Evolutionary conservation across 2,329 filamentous ascomycete species (phyloP).

Genomic region (Tolypocladium nubicola): DNA sequence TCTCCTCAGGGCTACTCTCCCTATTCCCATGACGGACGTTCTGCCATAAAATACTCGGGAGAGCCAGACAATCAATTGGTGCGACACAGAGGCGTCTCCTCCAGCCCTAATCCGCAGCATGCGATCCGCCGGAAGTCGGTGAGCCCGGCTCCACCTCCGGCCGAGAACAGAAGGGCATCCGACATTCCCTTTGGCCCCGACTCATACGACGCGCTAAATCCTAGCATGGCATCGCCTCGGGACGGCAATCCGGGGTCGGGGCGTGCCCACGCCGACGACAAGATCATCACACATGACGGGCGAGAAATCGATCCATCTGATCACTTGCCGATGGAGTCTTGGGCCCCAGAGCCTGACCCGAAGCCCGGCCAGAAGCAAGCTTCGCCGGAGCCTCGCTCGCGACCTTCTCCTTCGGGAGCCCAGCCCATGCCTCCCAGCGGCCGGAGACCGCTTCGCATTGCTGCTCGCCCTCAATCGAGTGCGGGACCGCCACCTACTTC

Average conservation of each 20-base stretch:
- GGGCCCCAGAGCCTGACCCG: constrained; percentile 66
- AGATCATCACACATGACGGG: constrained; percentile 67
- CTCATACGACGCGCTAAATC: constrained; percentile 64
- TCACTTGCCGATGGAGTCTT: constrained; percentile 65
- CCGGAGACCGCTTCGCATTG: constrained; percentile 40
- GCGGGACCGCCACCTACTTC: constrained; percentile 18
- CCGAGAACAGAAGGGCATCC: constrained; percentile 41
- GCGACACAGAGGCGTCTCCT: constrained; percentile 22
- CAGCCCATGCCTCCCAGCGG: constrained; percentile 40
- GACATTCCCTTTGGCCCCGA: constrained; percentile 65
- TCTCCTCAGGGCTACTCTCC: constrained; percentile 22
- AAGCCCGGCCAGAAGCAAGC: constrained; percentile 16
- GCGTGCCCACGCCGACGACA: constrained; percentile 46
- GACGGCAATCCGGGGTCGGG: constrained; percentile 17
- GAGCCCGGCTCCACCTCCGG: constrained; percentile 52
- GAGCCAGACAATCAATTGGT: constrained; percentile 15
- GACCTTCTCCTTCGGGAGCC: constrained; percentile 40
- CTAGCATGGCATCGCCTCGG: constrained; percentile 31
- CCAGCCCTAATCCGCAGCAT: constrained; percentile 34
- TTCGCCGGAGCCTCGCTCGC: constrained; percentile 21
- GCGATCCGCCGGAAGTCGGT: constrained; percentile 62
- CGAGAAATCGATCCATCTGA: constrained; percentile 72
- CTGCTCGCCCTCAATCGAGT: constrained; percentile 39
- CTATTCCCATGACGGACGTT: constrained; percentile 33
- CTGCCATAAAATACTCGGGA: constrained; percentile 26